These are phyloP conservation scores for Hypoxylon subgilvum DNA, from an alignment of 495 filamentous ascomycete genomes.

Conservation along the genomic window DNA sequence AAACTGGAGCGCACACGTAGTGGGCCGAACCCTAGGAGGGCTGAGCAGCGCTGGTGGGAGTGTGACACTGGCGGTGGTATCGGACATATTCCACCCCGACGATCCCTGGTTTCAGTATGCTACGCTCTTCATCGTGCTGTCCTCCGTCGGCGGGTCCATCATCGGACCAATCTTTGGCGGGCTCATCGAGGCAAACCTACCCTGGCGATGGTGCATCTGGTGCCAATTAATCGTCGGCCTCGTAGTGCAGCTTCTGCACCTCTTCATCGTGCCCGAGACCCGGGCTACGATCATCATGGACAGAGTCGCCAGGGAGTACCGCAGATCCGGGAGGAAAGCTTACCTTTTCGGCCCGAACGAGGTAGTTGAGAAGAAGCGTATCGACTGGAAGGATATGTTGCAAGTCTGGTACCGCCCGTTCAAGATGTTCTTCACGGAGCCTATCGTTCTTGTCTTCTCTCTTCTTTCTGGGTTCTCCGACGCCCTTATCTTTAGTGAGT, in stretches of 20 bases:
- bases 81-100: conserved; percentile 67
- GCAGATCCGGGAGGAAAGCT: conserved; percentile 51
- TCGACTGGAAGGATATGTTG: conserved; percentile 62
- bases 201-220: conserved; percentile 46
- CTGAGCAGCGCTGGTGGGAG: conserved; percentile 67
- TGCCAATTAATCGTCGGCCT: conserved; percentile 27
- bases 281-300: conserved; percentile 65
- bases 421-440: conserved; percentile 66
- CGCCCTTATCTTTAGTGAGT: conserved; percentile 61
- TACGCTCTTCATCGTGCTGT: conserved; percentile 66
- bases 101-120: conserved; percentile 61
- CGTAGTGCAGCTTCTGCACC: conserved; percentile 59
- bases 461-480: conserved; percentile 67
- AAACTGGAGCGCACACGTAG: conserved; percentile 62
- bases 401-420: conserved; percentile 65
- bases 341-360: conserved; percentile 68
- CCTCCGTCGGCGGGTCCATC: conserved; percentile 51
- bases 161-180: conserved; percentile 65
- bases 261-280: conserved; percentile 55
- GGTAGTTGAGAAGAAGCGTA: conserved; percentile 36
- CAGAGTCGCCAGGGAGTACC: conserved; percentile 60
- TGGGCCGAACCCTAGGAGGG: conserved; percentile 64
- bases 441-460: conserved; percentile 65
- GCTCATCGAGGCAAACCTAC: conserved; percentile 49
- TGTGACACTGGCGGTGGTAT: conserved; percentile 67